Evolutionary conservation across 2,329 filamentous ascomycete species (phyloP), one percentile per base, ranked within the genome.

Genomic region (Aureobasidium musti): DNA sequence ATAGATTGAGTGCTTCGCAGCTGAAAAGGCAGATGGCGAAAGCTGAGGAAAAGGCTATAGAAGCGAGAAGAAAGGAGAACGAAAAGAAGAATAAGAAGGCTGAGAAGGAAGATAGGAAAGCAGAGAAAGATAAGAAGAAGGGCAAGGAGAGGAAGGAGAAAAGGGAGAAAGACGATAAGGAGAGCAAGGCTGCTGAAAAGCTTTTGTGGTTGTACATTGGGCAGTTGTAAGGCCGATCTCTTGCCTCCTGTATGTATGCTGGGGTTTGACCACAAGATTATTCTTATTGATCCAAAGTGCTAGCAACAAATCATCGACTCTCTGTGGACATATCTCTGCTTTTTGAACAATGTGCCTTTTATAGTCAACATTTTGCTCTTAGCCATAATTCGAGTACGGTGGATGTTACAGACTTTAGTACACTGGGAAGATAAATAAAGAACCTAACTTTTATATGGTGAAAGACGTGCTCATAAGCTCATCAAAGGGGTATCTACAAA

Each of bases 401-500:
- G n/a, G n/a, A n/a, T n/a, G n/a, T n/a, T n/a, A n/a, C n/a, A n/a
- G n/a, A n/a, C n/a, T n/a, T n/a, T n/a, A n/a, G n/a, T n/a, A n/a
- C n/a, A n/a, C n/a, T n/a, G n/a, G n/a, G 7, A 21, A 47, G 21
- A 47, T 0, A 21, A 14, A 47, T 47, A 28, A 59, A 45, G 23
- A 41, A 56, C 53, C 23, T 56, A 56, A 59, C 54, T 59, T 59
- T 45, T 59, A 26, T 30, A 45, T 59, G 54, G 26, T 4, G 11
- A 45, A 59, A 59, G 37, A 59, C 54, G 39, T 21, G 54, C 54
- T 59, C 37, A 45, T 59, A 21, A 59, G 54, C 54, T 59, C 54
- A 30, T 59, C 54, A 30, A 59, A 30, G 45, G 57, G 59, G 59
- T 63, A 63, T 63, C 59, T 63, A 63, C 59, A 39, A 63, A 52